Evolutionary conservation across 2,329 filamentous ascomycete species (phyloP), one percentile per base, ranked within the genome.

Genomic region (Botryotinia narcissicola): DNA sequence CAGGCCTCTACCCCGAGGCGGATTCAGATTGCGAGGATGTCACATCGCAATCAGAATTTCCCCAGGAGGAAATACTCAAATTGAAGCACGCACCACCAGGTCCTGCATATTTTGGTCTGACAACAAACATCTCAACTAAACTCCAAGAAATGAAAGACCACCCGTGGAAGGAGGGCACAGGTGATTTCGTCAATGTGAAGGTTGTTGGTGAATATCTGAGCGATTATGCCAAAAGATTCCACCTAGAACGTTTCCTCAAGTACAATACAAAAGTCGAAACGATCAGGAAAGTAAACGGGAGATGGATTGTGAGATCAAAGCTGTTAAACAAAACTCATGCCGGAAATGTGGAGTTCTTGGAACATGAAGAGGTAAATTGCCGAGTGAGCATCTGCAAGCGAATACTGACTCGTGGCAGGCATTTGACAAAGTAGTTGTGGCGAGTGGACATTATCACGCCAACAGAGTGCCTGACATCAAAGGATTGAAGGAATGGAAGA

Each of bases 361-460:
- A 71, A 18, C 25, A 37, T 7, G 44, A 64, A 29, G 70, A 71
- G 44, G 70, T 71, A 32, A 7, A 20, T 25, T 18, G 14, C 29
- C 14, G 7, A 18, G 32, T 18, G 46, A 14, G 25, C 29, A 32
- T n/a, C 10, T 25, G 37, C 12, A 29, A 71, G 46, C 6, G 46
- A 32, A 66, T 29, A 16, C 44, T 71, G 20, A 71, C 35, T n/a
- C 37, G 29, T 68, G 2, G 25, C 22, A 78, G 77, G 74, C 70
- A 22, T 88, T 96, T 75, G 90, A 93, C 78, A 88, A 89, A 0
- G 84, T 93, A 1, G 86, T 92, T 1, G 87, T 91, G 4, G 89
- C 91, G 0, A 89, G 85, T 42, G 91, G 91, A 0, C 91, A 93
- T 80, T 93, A 92, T 77, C 87, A 88, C 75, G 84, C 90, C 1